phyloP scores from a whole-genome alignment of 2,329 filamentous ascomycete species.

The Acarospora socialis region DNA sequence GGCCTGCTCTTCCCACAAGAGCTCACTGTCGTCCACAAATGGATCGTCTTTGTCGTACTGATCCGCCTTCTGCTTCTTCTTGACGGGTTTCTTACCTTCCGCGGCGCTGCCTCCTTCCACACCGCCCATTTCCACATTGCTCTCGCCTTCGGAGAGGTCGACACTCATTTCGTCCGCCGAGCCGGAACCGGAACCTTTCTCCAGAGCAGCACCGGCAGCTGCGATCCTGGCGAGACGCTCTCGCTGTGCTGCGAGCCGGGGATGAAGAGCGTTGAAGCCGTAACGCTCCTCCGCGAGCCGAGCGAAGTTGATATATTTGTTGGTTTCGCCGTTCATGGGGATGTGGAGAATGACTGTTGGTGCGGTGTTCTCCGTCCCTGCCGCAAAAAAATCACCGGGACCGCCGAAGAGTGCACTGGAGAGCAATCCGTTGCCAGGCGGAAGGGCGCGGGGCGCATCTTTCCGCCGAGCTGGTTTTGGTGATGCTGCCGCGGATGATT shows the following conservation, averaged over 20 bases:
- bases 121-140: conserved; percentile 79
- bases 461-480: conserved; percentile 42
- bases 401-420: conserved; percentile 47
- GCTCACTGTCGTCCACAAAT: conserved; percentile 77
- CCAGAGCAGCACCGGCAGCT: conserved; percentile 72
- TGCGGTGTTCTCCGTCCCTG: conserved; percentile 29
- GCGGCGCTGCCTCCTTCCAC: conserved; percentile 39
- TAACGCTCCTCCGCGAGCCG: conserved; percentile 87
- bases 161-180: conserved; percentile 68
- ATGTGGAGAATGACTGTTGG: conserved; percentile 78
- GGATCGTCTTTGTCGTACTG: conserved; percentile 55
- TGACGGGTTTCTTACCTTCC: conserved; percentile 43
- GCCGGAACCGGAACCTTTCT: conserved; percentile 51
- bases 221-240: conserved; percentile 79
- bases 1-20: conserved; percentile 90
- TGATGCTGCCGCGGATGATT: conserved; percentile 38
- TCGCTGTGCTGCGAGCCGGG: conserved; percentile 74
- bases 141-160: conserved; percentile 58
- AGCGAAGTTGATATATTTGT: conserved; percentile 91
- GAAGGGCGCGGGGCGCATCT: conserved; percentile 42
- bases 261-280: conserved; percentile 86
- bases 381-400: conserved; percentile 32
- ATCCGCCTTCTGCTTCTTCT: conserved; percentile 57
- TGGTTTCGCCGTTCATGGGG: conserved; percentile 63
- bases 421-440: conserved; percentile 49